A percentile compares a stretch with the other conserved stretches of the same genome.
Evolutionary conservation across 2,329 filamentous ascomycete species (phyloP).

Genomic region (Ramularia endophylla): DNA sequence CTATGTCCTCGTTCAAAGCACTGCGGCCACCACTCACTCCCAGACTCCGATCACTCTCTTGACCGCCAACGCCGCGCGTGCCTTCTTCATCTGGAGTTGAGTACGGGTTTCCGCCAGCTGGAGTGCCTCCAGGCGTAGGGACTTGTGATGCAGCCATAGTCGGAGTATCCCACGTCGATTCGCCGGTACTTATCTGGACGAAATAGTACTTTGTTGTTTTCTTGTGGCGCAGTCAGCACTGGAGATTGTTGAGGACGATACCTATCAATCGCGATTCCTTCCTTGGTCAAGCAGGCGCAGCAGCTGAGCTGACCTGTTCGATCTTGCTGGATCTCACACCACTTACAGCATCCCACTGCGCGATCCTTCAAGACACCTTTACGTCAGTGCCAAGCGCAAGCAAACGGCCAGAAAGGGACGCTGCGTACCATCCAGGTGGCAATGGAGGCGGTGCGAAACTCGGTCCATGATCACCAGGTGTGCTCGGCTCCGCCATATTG

Average conservation of each 20-base stretch:
- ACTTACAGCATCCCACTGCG: conserved; percentile 39
- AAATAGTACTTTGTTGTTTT: conserved; percentile 33
- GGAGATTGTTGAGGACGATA: no score
- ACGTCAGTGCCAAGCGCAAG: conserved; percentile 31
- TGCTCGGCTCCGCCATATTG: conserved; percentile 29
- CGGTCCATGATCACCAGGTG: conserved; percentile 33
- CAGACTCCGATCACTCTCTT: conserved; percentile 27
- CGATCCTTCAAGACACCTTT: conserved; percentile 31
- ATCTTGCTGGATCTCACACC: no score
- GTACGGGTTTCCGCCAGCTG: conserved; percentile 32
- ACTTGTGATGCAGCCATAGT: conserved; percentile 34
- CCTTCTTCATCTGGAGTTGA: conserved; percentile 24
- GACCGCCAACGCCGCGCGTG: conserved; percentile 23
- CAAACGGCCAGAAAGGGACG: conserved; percentile 11
- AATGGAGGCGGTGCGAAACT: conserved; percentile 33
- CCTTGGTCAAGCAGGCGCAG: not conserved
- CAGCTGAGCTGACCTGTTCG: no score
- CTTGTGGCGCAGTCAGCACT: not conserved
- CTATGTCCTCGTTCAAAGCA: not conserved
- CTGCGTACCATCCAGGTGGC: conserved; percentile 35
- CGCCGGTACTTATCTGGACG: conserved; percentile 37
- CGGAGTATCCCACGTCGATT: conserved; percentile 37
- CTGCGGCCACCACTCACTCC: conserved; percentile 18
- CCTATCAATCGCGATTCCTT: no score
- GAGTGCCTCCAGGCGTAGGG: conserved; percentile 34